Base-by-base conservation (phyloP, 768 basidiomycete genomes). In the Kwoniella pini region DNA sequence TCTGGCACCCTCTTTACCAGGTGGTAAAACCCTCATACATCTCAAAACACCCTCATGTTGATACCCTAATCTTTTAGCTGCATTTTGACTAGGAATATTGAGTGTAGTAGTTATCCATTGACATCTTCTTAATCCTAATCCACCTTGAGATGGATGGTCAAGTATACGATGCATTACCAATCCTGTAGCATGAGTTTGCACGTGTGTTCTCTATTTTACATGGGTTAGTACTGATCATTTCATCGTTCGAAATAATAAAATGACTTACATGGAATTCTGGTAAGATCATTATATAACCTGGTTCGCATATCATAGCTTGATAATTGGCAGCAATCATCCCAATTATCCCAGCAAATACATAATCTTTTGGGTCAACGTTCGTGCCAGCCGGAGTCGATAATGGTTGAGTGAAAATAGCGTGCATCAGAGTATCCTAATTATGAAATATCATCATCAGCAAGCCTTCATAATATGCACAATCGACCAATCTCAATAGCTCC, bases 71-170 rank as follows among this genome's bases (percentile, higher is more conserved):
- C 75, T 45, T 45, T 60, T 43, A 9, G 69, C 67, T 3, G 70
- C 69, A n/a, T 53, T 50, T 26, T 67, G 68, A 24, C 67, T 70
- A 4, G 62, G 40, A 22, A 45, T 22, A 42, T 77, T 77, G 21
- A 69, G 56, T 10, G 65, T 60, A 12, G 68, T 71, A 9, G 73
- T 69, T 40, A 67, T 62, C 75, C 75, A 77, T 53, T 77, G 75
- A 55, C 66, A 63, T 33, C 75, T 50, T 26, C 75, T 49, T 10
- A 75, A 52, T 3, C 71, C 73, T 19, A 73, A 55, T 12, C 71
- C 69, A 45, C 67, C 69, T 28, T 44, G 38, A 2, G 44, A 43
- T 3, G 64, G 60, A 24, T 56, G 48, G 46, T 73, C 71, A 4
- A 73, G 54, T 33, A 69, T 61, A 24, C 70, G 62, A 51, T 74